Evolutionary conservation across 2,329 filamentous ascomycete species (phyloP), one percentile per base, ranked within the genome.

Genomic region (Atkinsonella hypoxylon): DNA sequence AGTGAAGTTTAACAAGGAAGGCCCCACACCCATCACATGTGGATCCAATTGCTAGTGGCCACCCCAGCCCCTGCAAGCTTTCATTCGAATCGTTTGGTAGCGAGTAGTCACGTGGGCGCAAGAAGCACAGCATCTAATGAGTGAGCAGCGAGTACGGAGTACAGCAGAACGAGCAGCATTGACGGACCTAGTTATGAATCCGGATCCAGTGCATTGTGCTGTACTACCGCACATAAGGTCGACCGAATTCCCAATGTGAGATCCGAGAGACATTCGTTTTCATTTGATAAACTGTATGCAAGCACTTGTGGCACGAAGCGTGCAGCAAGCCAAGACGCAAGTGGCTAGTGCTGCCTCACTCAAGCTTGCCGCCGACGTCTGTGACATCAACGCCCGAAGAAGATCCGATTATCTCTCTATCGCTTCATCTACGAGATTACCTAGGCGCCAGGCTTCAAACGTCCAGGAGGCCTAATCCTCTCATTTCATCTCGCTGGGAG

Each of bases 391-490:
- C 49, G 48, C 51, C 57, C 61, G 60, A 62, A 55, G 61, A 59
- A 61, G 61, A 56, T 51, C 61, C 61, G 61, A 60, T 57, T 54
- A 36, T 36, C 32, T 36, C 51, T 36, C 32, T 36, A 52, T 55
- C 57, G 51, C 34, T 34, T 59, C 42, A 30, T 48, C n/a, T 39
- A 46, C 36, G n/a, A 36, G 41, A 22, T 41, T 31, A 47, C 7
- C 17, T 26, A 39, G 41, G 34, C 41, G 32, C 41, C 36, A 32
- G 34, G 48, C 20, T 17, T 11, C 31, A 32, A 43, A 41, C 20
- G 47, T 20, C 38, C 30, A n/a, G 42, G 42, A 42, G 45, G 42
- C 32, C 18, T 22, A 31, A 34, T 42, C 45, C 22, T 47, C 31
- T 18, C 30, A 17, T 31, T 17, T 39, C 49, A 45, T 45, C 44